phyloP scores from a whole-genome alignment of 1,139 yeast species.

The Eremothecium coryli region DNA sequence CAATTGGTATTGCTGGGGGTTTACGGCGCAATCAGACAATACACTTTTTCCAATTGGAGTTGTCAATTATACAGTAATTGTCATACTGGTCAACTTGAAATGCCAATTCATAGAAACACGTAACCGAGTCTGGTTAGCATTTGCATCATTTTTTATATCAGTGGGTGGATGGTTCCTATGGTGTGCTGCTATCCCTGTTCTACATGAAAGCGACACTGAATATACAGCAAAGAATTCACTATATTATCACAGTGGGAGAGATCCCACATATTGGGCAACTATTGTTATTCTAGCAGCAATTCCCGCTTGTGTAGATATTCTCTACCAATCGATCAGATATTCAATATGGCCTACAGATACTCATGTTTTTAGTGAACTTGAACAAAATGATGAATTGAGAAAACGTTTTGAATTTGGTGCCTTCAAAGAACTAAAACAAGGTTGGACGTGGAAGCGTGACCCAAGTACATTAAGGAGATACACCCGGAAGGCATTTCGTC shows the following conservation, averaged over 20 bases:
- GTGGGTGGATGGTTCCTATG: constrained; percentile 83
- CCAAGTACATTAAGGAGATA: constrained; percentile 27
- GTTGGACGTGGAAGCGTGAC: constrained; percentile 58
- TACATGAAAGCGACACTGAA: constrained; percentile 46
- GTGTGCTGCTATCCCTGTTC: constrained; percentile 71
- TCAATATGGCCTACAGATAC: constrained; percentile 63
- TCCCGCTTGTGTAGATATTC: constrained; percentile 58
- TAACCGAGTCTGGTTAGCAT: constrained; percentile 62
- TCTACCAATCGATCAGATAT: constrained; percentile 48
- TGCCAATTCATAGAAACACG: constrained; percentile 80
- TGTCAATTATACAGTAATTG: constrained; percentile 60
- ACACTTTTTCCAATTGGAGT: constrained; percentile 77
- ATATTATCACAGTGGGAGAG: constrained; percentile 62
- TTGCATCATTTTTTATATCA: constrained; percentile 62
- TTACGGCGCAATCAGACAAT: constrained; percentile 56
- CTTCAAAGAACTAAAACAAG: constrained; percentile 61
- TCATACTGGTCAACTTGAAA: constrained; percentile 65
- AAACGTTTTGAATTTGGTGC: constrained; percentile 66
- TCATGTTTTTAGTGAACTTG: constrained; percentile 69
- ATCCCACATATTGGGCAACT: constrained; percentile 79
- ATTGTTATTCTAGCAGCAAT: constrained; percentile 47
- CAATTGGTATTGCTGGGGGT: constrained; percentile 61
- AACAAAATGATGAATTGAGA: constrained; percentile 59
- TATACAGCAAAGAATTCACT: constrained; percentile 70
- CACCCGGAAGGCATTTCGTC: constrained; percentile 17